Base-by-base conservation (phyloP, 495 filamentous ascomycete species). In the Hypoxylon trugodes region DNA sequence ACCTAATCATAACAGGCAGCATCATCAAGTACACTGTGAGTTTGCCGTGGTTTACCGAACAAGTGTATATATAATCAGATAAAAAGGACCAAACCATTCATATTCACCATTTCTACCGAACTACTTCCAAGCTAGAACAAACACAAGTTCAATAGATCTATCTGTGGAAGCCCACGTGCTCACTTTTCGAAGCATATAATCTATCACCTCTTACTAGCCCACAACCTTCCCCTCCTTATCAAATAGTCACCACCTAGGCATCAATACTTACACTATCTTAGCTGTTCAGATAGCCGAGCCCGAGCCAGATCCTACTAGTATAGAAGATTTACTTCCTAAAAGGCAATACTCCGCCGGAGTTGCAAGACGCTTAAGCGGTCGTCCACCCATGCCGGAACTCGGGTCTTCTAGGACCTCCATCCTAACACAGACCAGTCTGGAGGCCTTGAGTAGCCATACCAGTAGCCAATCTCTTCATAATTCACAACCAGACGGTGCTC, bases 241-340 rank as follows among this genome's bases (percentile, higher is more conserved):
- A 13, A 21, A 51, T 35, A 21, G 57, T 26, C 24, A 47, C 19
- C 43, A n/a, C n/a, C n/a, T n/a, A n/a, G n/a, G n/a, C n/a, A n/a
- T n/a, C 19, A 25, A 46, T 57, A 35, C 59, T 63, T 37, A 75
- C 60, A 59, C 59, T 38, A 25, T 50, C 19, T 41, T 51, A 82
- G 80, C 78, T 43, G 80, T 81, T 25, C 78, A 81, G 35, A 81
- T 82, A 46, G 77, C 79, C 28, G 80, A 81, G 64, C 79, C 79
- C 16, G 73, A 77, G 48, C 62, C 67, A 35, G 65, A 62, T 12
- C 56, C 63, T 7, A 36, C 49, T 35, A 55, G 64, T 26, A 48
- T 55, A n/a, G 79, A 82, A 19, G 80, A 81, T 30, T 38, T 49
- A 30, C 69, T 65, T 15, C 65, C 66, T n/a, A 79, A 74, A 50